These are phyloP conservation scores for Saccharomyces hybrid DNA, from an alignment of 1,139 yeast genomes.

Conservation along the genomic window DNA sequence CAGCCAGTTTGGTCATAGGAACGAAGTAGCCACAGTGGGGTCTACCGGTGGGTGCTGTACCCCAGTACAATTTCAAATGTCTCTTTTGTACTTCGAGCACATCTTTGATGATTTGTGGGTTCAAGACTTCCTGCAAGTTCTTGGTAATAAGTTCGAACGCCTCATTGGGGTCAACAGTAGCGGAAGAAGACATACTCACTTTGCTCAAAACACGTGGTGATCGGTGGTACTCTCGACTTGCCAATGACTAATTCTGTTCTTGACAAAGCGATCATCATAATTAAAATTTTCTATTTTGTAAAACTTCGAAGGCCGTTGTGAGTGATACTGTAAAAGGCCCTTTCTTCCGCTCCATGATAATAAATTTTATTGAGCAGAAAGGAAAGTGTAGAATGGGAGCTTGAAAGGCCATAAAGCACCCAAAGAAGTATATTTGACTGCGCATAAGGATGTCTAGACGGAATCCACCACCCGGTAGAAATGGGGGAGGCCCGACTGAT, in stretches of 20 bases:
- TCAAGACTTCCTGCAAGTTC: conserved; percentile 85
- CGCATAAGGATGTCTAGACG: background rate
- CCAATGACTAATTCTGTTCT: background rate
- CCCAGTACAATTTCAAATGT: conserved; percentile 90
- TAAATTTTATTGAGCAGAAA: background rate
- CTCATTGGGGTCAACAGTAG: conserved; percentile 43
- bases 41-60: conserved; percentile 92
- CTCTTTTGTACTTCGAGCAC: conserved; percentile 74
- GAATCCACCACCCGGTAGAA: conserved; percentile 8
- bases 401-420: background rate
- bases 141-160: conserved; percentile 74
- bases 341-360: background rate
- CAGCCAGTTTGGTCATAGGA: conserved; percentile 94
- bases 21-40: conserved; percentile 99
- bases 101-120: conserved; percentile 80
- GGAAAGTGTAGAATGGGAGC: background rate
- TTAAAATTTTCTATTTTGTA: background rate
- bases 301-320: background rate
- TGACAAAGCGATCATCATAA: background rate
- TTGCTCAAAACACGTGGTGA: background rate
- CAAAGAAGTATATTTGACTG: background rate
- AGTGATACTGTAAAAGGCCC: background rate
- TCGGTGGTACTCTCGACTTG: background rate
- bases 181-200: background rate
- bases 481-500: conserved; percentile 14